A percentile compares a stretch with the other conserved stretches of the same genome.
phyloP scores from a whole-genome alignment of 2,329 filamentous ascomycete genomes.

The Cercospora beticola region DNA sequence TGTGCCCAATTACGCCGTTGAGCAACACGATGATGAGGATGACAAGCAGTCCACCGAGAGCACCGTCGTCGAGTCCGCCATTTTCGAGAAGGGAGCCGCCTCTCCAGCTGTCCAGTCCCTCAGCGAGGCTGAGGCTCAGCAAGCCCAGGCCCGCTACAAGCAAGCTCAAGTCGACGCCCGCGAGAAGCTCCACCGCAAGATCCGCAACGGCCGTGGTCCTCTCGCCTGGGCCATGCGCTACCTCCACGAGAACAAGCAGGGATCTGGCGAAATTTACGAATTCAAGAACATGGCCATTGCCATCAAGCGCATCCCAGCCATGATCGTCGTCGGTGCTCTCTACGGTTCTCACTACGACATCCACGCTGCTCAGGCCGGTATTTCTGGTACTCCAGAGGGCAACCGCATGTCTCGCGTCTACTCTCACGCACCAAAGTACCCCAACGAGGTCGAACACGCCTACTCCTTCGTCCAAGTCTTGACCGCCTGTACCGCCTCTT shows the following conservation, averaged over 20 bases:
- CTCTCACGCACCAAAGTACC: conserved; percentile 58
- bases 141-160: conserved; percentile 52
- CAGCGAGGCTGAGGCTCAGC: conserved; percentile 30
- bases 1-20: conserved; percentile 74
- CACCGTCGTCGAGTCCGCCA: conserved; percentile 34
- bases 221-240: conserved; percentile 82
- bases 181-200: conserved; percentile 60
- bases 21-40: conserved; percentile 63
- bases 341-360: conserved; percentile 83
- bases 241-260: conserved; percentile 71
- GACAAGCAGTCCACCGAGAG: conserved; percentile 38
- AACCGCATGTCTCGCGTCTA: conserved; percentile 63
- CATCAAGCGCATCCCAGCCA: conserved; percentile 66
- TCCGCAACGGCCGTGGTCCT: conserved; percentile 62
- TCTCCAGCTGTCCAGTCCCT: conserved; percentile 32
- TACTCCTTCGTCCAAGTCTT: conserved; percentile 67
- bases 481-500: conserved; percentile 70
- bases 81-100: conserved; percentile 36
- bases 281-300: conserved; percentile 65
- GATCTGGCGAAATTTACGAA: conserved; percentile 72
- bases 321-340: conserved; percentile 60
- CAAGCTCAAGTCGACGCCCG: conserved; percentile 59
- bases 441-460: conserved; percentile 62
- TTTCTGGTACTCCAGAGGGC: conserved; percentile 70
- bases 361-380: conserved; percentile 70